Base-by-base conservation (phyloP, 2,329 filamentous ascomycete genomes). In the Coniochaeta sp. region DNA sequence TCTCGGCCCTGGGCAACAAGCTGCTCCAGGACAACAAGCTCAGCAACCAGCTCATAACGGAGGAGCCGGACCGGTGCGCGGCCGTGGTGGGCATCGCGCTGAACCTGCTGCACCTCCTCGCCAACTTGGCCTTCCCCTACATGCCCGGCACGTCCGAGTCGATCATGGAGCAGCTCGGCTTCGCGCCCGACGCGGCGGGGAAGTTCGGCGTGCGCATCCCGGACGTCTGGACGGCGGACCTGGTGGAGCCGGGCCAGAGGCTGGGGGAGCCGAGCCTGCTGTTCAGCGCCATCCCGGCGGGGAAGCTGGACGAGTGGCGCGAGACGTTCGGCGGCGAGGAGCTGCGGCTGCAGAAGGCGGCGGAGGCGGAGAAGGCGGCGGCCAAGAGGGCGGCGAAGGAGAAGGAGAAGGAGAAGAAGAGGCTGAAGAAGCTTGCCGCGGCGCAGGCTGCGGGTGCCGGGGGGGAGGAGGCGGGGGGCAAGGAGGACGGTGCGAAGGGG, bases 271-370 rank as follows among this genome's bases (percentile, higher is more conserved):
- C 92, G 0, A 83, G 85, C 64, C 88, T 91, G 47, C 80, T 96
- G 34, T 96, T 96, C 76, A 84, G 84, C n/a, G 84, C 83, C 59
- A 96, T 96, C 69, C 89, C 92, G 64, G 81, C 88, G 11, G 87
- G 90, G 73, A 93, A 93, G 78, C 86, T 89, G 55, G 85, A 89
- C 58, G 89, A 93, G 72, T 96, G 92, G 92, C 86, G 89, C 61
- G 84, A 89, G 64, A 82, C 84, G 66, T 96, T 88, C 66, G 86
- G 90, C 64, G 80, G 80, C n/a, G 78, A 80, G 67, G 79, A 81
- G 68, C 79, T 86, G 44, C 88, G 88, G 69, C 89, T 89, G 68
- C 87, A 89, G 65, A 89, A 89, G 69, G 87, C 84, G 50, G 77
- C 81, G 64, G 79, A 77, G 57, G 76, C 77, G 2, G 76, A 77